Evolutionary conservation across 139 green algal genomes (phyloP).

Genomic region (Chlamydomonas incerta): DNA sequence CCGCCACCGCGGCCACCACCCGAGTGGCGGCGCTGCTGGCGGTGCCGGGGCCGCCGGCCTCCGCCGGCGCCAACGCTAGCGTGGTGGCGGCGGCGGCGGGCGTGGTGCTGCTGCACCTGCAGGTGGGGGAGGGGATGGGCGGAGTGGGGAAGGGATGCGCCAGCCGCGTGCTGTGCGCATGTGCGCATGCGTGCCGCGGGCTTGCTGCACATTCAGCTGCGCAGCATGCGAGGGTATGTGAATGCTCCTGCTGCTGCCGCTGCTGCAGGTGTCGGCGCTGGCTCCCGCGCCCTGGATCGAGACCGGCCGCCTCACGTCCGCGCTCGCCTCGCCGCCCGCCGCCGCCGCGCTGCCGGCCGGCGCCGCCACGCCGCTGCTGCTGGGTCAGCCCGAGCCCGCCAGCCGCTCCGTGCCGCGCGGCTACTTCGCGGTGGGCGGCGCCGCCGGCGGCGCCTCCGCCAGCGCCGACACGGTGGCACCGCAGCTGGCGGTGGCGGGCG

Average conservation of each 20-base stretch:
- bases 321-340: not conserved
- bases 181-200: too few species aligned
- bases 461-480: not conserved
- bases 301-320: not conserved
- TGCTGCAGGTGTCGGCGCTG: too few species aligned
- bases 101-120: not conserved
- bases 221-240: too few species aligned
- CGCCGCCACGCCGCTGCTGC: not conserved
- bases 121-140: not conserved
- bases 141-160: too few species aligned
- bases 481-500: not conserved
- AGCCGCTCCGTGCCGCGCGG: not conserved
- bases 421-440: not conserved
- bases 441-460: not conserved
- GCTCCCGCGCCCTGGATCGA: not conserved
- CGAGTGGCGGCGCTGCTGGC: not conserved
- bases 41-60: not conserved
- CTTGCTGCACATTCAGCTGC: too few species aligned
- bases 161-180: too few species aligned
- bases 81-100: too few species aligned
- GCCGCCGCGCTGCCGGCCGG: not conserved
- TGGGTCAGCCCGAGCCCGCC: not conserved
- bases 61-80: not conserved
- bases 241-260: too few species aligned
- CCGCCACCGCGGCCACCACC: not conserved